Base-by-base conservation (phyloP, 1,284 basidiomycete species). In the Ceratobasidium sp. region DNA sequence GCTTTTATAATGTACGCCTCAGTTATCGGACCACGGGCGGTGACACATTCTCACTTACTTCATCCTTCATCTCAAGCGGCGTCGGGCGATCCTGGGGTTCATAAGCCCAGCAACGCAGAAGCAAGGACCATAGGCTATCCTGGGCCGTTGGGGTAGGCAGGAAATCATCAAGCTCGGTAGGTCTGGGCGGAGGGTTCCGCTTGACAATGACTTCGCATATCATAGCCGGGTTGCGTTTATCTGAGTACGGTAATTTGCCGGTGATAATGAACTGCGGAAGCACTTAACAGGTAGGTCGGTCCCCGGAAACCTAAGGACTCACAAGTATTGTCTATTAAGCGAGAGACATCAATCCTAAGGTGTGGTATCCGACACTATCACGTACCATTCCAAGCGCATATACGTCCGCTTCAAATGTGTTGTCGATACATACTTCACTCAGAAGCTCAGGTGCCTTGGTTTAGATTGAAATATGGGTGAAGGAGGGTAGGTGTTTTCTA, bases 341-440 rank as follows among this genome's bases (percentile, higher is more conserved):
- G 17, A 40, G 38, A 40, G 17, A 17, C 10, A 40, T 17, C 17
- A 40, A 8, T 17, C 27, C 7, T 12, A 27, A 27, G 22, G 15
- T 4, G 1, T 60, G 1, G 20, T 1, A 43, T 31, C 3, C 52
- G 7, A 35, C 29, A 5, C 12, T 20, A 7, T 31, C 4, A 22
- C 49, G 10, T 15, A 65, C 60, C 60, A 65, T 65, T 53, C 47
- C 60, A 20, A 65, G 49, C 12, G 60, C 32, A 53, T 65, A 65
- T 22, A 65, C 42, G 34, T 65, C 60, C 27, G 34, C 27, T 29
- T 50, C 22, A 6, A 5, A 25, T n/a, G 45, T 65, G 20, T 52
- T 20, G n/a, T 29, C 34, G 3, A 27, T 15, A 22, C 43, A 15
- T 8, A 4, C 20, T 3, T 25, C 35, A 1, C 38, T 29, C 17